phyloP scores from a whole-genome alignment of 1,139 yeast species.

The Suhomyces chickasaworum region DNA sequence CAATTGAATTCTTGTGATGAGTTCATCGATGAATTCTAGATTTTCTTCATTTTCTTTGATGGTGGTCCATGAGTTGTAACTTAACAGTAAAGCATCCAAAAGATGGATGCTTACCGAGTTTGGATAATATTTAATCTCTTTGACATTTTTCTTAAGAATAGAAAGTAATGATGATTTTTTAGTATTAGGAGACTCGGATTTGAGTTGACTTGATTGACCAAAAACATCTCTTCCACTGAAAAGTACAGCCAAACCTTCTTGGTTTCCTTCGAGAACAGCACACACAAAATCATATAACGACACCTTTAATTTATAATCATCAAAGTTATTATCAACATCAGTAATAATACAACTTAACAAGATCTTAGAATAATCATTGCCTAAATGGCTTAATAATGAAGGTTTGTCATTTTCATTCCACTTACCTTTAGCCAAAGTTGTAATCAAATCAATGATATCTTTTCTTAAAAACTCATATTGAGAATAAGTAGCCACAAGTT shows the following conservation, averaged over 20 bases:
- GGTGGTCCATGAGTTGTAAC: constrained; percentile 70
- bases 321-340: constrained; percentile 63
- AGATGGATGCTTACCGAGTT: constrained; percentile 59
- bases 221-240: constrained; percentile 70
- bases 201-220: constrained; percentile 25
- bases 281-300: constrained; percentile 71
- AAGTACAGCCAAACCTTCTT: constrained; percentile 82
- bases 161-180: constrained; percentile 50
- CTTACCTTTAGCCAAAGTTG: constrained; percentile 60
- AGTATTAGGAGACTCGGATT: constrained; percentile 16
- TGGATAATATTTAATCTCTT: constrained; percentile 56
- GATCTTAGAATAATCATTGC: constrained; percentile 59
- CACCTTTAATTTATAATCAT: constrained; percentile 56
- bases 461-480: constrained; percentile 50
- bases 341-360: constrained; percentile 59
- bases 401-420: constrained; percentile 65
- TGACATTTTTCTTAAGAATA: constrained; percentile 60
- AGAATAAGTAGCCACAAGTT: constrained; percentile 61
- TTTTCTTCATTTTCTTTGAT: constrained; percentile 51
- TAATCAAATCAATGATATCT: constrained; percentile 57
- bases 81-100: constrained; percentile 64
- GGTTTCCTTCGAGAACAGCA: constrained; percentile 74
- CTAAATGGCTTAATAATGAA: constrained; percentile 79
- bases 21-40: constrained; percentile 50
- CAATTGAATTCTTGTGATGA: constrained; percentile 43